Base-by-base conservation (phyloP, 108 stramenopile genomes). In the Nitzschia putrida region DNA sequence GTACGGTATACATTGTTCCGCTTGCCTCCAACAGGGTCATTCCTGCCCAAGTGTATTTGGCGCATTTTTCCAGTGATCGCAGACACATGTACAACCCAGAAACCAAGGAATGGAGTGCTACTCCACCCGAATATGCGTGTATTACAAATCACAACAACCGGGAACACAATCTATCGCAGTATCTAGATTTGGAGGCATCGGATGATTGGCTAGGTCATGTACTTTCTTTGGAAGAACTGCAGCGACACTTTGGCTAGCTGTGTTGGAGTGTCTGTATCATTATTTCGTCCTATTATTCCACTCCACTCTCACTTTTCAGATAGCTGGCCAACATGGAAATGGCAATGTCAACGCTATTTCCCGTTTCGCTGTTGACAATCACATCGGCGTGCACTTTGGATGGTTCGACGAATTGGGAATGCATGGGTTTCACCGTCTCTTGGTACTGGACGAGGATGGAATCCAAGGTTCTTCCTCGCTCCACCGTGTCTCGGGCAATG, bases 391-490 rank as follows among this genome's bases (percentile, higher is more conserved):
- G 68, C n/a, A 66, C 47, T 78, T 97, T 95, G 40, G 88, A 87
- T 11, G 96, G 96, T 64, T 96, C 94, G 1, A 98, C 97, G 66
- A 85, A 97, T 67, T 85, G 66, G 45, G 83, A 66, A 80, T 98
- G 97, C 96, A 97, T 97, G 12, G 97, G 97, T 57, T 95, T 84
- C 0, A 98, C 97, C 3, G 92, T 92, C 20, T 45, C 26, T 37
- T 85, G 64, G 72, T 96, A 98, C 74, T 98, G 97, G 9, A 45
- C 47, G 43, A 95, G 64, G 18, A 98, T 93, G 10, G 87, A 76
- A 0, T 95, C 81, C 21, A 92, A 22, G 7, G 88, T 85, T 20
- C 96, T 67, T 18, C 88, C 91, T 38, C 97, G 80, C 76, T 98
- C 96, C 0, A 69, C 66, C 7, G 78, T 79, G 71, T 98, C 97